A percentile compares a stretch with the other conserved stretches of the same genome.
Conservation (phyloP, 2,329 filamentous ascomycete species). For the Raffaelea albimanens region DNA sequence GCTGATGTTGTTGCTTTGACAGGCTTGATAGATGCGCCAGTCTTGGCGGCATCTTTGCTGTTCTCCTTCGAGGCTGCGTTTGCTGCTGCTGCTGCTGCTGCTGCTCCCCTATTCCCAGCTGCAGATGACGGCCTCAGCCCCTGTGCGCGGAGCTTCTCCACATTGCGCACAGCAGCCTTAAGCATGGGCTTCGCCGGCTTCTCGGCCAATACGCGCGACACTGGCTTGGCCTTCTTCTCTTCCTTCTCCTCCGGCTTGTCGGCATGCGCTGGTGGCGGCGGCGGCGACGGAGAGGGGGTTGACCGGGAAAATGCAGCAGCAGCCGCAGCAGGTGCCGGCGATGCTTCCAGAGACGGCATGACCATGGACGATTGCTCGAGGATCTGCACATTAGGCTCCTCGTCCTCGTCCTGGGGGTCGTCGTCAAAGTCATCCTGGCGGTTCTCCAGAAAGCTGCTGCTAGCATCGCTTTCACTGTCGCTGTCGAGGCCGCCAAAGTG, state of each 20-base stretch:
- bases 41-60: no score
- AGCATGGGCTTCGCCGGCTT: no score
- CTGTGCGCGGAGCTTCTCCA: no score
- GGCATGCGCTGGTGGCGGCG: slow-evolving; percentile 26
- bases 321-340: not conserved
- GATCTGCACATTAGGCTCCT: slow-evolving; percentile 35
- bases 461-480: slow-evolving; percentile 30
- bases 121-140: no score
- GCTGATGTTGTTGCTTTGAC: no score
- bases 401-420: slow-evolving; percentile 31
- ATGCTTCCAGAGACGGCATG: slow-evolving; percentile 22
- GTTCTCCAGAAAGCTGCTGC: slow-evolving; percentile 27
- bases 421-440: slow-evolving; percentile 11
- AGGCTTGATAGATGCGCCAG: no score
- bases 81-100: no score
- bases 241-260: slow-evolving; percentile 16
- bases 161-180: no score
- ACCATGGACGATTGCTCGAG: slow-evolving; percentile 32
- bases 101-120: no score
- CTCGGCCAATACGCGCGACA: no score
- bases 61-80: no score
- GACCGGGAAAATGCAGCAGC: not conserved
- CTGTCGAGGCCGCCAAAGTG: slow-evolving; percentile 22
- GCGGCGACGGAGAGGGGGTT: slow-evolving; percentile 25
- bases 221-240: not conserved